Evolutionary conservation across 2,329 filamentous ascomycete genomes (phyloP).

Genomic region (Ascosphaera acerosa): DNA sequence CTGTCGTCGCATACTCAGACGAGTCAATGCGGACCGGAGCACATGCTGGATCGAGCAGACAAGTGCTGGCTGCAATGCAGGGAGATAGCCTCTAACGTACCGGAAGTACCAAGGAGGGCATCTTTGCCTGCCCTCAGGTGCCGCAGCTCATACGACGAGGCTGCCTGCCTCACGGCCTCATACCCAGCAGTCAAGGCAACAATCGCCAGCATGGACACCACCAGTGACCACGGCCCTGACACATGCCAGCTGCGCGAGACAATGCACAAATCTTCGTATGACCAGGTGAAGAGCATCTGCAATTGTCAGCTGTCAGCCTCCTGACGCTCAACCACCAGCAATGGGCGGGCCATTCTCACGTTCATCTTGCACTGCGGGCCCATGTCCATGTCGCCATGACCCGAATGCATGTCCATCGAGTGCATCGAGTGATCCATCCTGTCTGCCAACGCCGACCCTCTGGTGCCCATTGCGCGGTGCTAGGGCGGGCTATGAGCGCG

Average conservation of each 20-base stretch:
- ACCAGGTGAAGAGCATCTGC: constrained; percentile 97
- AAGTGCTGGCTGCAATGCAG: no score
- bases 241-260: constrained; percentile 84
- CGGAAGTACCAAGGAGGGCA: neutral
- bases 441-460: no score
- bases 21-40: no score
- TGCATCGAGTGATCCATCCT: constrained; percentile 17
- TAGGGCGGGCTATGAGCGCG: no score
- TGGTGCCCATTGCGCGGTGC: no score
- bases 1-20: no score
- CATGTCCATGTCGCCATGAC: constrained; percentile 33
- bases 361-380: constrained; percentile 67
- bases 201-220: constrained; percentile 62
- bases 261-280: constrained; percentile 81
- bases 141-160: constrained; percentile 46
- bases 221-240: constrained; percentile 42
- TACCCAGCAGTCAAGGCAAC: constrained; percentile 73
- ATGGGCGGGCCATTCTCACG: constrained; percentile 29
- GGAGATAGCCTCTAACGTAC: no score
- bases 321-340: no score
- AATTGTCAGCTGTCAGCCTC: no score
- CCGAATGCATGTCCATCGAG: constrained; percentile 22
- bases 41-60: no score
- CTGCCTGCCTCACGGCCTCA: constrained; percentile 57
- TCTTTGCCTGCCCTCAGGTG: constrained; percentile 7